These are phyloP conservation scores for Pugionium cornutum DNA, from an alignment of 345 rosid genomes.

Conservation along the genomic window DNA sequence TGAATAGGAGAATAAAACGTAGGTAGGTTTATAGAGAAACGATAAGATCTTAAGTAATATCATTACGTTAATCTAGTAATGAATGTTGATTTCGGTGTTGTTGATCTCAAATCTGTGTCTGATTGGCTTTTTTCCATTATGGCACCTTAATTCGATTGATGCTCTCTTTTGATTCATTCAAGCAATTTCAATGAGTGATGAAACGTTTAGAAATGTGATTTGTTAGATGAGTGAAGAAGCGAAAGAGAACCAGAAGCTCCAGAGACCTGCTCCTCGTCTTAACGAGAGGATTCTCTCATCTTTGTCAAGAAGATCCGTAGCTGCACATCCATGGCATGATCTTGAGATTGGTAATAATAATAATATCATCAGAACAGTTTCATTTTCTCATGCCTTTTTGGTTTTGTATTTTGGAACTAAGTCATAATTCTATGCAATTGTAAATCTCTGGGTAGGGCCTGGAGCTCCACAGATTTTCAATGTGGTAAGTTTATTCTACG, in stretches of 20 bases:
- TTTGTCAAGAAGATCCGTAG: constrained; percentile 89
- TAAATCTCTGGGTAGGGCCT: constrained; percentile 59
- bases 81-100: background rate
- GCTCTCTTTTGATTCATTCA: constrained; percentile 1
- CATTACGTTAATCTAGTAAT: background rate
- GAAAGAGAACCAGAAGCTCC: constrained; percentile 36
- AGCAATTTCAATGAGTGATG: background rate
- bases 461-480: constrained; percentile 78
- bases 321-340: constrained; percentile 99
- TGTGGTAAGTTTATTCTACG: constrained; percentile 48
- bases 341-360: constrained; percentile 75
- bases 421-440: background rate
- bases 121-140: constrained; percentile 2
- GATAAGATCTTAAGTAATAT: constrained; percentile 21
- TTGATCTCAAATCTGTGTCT: constrained; percentile 14
- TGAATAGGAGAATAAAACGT: too few relatives aligned
- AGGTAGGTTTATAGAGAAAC: background rate
- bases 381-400: background rate
- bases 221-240: constrained; percentile 51
- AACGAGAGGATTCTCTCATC: constrained; percentile 96
- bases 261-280: constrained; percentile 51
- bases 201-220: constrained; percentile 10
- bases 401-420: background rate
- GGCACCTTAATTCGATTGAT: constrained; percentile 16
- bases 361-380: background rate